Base-by-base conservation (phyloP, 108 stramenopile genomes). In the Fragilariopsis cylindrus region DNA sequence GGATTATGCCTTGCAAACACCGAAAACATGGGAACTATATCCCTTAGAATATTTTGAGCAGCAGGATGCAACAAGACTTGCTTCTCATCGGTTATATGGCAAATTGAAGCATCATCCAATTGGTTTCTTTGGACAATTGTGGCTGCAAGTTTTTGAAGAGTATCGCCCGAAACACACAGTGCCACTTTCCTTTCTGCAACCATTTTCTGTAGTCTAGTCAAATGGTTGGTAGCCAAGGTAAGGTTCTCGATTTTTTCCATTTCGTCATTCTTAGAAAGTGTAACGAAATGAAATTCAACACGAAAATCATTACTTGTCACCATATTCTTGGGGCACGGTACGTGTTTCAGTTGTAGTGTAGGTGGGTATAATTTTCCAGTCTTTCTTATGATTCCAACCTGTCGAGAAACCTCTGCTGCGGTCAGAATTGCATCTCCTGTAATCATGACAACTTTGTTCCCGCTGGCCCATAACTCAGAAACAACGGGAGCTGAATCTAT, bases 1-100 rank as follows among this genome's bases (percentile, higher is more conserved):
- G 99, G 99, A 19, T 94, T 90, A 47, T 96, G 95, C 64, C 99
- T 79, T 1, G 98, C 99, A 78, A 98, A 99, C 11, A 99, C 98
- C 4, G 92, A 74, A 60, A 95, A 75, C 56, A 93, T 55, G 1
- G 94, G 96, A 58, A 80, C 89, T 7, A 96, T n/a, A 7, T 74
- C 65, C 16, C 80, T 76, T 64, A 96, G 80, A 48, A 83, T 66
- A 7, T 62, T 63, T 55, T 82, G 90, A 3, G 81, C 82, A 15
- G 69, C 78, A 6, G 89, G 87, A 77, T 90, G 87, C 40, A 93
- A 86, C 3, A 93, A 73, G 30, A 78, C 60, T 7, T 72, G 76
- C 52, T 82, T 80, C 45, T 84, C 84, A 48, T 84, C 83, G 6
- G 62, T 63, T 9, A 63, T 44, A 4, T 7, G 62, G 9, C 62